Base-by-base conservation (phyloP, 2,329 filamentous ascomycete genomes). In the Anthostomella pinea region DNA sequence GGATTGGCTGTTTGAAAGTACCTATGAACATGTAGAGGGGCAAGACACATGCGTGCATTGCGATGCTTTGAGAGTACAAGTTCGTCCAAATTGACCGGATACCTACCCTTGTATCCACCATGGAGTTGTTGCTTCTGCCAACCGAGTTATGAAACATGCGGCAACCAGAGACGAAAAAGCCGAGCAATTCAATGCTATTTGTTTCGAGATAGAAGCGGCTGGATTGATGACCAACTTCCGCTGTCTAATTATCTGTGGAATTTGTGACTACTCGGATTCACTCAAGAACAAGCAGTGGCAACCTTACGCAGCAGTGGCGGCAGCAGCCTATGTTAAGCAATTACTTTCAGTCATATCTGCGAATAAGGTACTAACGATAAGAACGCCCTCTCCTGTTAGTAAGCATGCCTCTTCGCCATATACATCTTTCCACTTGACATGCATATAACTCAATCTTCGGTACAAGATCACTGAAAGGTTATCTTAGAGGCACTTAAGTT, bases 171-270 rank as follows among this genome's bases (percentile, higher is more conserved):
- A 50, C 16, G 20, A 15, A 15, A 21, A 43, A 3, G 41, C 35
- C 7, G 13, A 22, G 9, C 4, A 30, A 7, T 35, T 38, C 10
- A 25, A 35, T 6, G 38, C 34, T 8, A 35, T 48, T 5, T 49
- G 44, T 21, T 38, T 49, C 23, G 41, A 47, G 28, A 47, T 49
- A 44, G n/a, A n/a, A n/a, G n/a, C n/a, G n/a, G n/a, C n/a, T n/a
- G n/a, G n/a, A 13, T 16, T 42, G 4, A 36, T 39, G 28, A 33
- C 39, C 17, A 33, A 11, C 16, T 11, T 39, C 25, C 32, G 33
- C 33, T 43, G 36, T 15, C 25, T 43, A n/a, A 36, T 43, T 5
- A 26, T 39, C 24, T 26, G 36, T 17, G 36, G 40, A 4, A 36
- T 43, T 6, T 39, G 28, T 14, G 29, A 43, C 33, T 43, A 43